Conservation (phyloP, 371 early-diverging fungal species). For the Rhizopus sp. region DNA sequence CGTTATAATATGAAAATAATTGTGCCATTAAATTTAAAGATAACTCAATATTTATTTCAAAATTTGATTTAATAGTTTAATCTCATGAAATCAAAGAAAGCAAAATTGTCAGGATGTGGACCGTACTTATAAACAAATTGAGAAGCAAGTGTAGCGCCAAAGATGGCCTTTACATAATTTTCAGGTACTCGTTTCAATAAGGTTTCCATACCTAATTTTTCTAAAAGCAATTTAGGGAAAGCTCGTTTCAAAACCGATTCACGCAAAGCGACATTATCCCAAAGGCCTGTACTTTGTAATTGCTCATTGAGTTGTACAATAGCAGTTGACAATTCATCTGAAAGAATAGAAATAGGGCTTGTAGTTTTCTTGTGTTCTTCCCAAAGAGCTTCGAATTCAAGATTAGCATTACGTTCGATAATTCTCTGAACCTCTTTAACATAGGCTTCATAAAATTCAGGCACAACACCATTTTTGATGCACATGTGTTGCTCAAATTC, state of each 20-base stretch:
- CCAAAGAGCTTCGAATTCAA: slow-evolving; percentile 97
- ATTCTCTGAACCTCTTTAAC: slow-evolving; percentile 88
- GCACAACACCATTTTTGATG: slow-evolving; percentile 73
- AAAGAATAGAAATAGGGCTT: slow-evolving; percentile 82
- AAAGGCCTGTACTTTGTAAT: slow-evolving; percentile 87
- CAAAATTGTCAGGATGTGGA: slow-evolving; percentile 91
- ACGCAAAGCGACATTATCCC: slow-evolving; percentile 90
- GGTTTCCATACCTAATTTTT: slow-evolving; percentile 89
- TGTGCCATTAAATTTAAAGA: too few relatives aligned
- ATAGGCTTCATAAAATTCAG: slow-evolving; percentile 90
- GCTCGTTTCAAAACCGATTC: slow-evolving; percentile 84
- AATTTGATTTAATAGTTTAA: slow-evolving; percentile 25
- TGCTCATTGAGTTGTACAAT: slow-evolving; percentile 94
- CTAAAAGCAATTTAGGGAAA: slow-evolving; percentile 88
- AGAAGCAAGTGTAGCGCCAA: slow-evolving; percentile 92
- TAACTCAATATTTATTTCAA: neutral
- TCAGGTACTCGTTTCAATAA: slow-evolving; percentile 91
- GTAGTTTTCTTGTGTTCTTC: slow-evolving; percentile 77
- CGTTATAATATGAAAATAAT: too few relatives aligned
- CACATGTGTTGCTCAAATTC: slow-evolving; percentile 93
- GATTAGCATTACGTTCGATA: slow-evolving; percentile 92
- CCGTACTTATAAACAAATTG: slow-evolving; percentile 97
- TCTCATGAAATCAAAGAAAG: slow-evolving; percentile 97
- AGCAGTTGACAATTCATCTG: slow-evolving; percentile 89
- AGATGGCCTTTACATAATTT: slow-evolving; percentile 94